Conservation (phyloP, 169 alveolate species). For the Besnoitia besnoiti region DNA sequence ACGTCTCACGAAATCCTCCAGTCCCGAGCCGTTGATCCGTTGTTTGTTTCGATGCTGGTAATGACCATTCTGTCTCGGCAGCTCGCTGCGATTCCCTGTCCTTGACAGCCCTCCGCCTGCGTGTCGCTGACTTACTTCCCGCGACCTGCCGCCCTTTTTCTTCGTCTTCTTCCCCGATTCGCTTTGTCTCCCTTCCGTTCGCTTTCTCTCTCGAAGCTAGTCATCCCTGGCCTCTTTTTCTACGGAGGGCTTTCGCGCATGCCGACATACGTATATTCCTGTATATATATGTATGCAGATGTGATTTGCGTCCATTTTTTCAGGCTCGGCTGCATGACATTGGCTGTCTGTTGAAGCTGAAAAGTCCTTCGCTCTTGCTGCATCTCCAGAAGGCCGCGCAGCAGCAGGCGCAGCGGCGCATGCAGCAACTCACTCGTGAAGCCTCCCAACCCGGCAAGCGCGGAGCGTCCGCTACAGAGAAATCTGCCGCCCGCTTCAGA, state of each 20-base stretch:
- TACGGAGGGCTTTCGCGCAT: neutral
- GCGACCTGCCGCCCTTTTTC: no score
- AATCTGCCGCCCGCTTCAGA: no score
- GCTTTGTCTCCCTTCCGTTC: neutral
- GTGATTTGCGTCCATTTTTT: no score
- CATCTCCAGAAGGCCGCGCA: slow-evolving; percentile 84
- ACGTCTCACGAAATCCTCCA: neutral
- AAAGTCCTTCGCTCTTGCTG: slow-evolving; percentile 88
- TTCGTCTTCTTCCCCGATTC: neutral
- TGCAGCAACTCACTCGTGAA: neutral
- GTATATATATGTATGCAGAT: neutral
- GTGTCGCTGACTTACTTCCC: no score
- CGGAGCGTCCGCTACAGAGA: no score
- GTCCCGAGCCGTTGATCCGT: no score
- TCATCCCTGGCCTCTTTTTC: neutral
- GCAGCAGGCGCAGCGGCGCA: slow-evolving; percentile 70
- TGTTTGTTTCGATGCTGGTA: no score
- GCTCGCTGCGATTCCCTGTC: no score
- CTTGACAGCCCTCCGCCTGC: no score
- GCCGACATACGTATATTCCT: neutral
- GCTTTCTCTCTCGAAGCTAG: neutral
- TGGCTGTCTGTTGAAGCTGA: slow-evolving; percentile 82
- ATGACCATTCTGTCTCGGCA: no score
- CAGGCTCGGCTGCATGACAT: slow-evolving; percentile 72
- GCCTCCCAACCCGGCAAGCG: neutral